Evolutionary conservation across 106 monocot genomes (phyloP), one percentile per base, ranked within the genome.

Genomic region (Amphibolis antarctica): DNA sequence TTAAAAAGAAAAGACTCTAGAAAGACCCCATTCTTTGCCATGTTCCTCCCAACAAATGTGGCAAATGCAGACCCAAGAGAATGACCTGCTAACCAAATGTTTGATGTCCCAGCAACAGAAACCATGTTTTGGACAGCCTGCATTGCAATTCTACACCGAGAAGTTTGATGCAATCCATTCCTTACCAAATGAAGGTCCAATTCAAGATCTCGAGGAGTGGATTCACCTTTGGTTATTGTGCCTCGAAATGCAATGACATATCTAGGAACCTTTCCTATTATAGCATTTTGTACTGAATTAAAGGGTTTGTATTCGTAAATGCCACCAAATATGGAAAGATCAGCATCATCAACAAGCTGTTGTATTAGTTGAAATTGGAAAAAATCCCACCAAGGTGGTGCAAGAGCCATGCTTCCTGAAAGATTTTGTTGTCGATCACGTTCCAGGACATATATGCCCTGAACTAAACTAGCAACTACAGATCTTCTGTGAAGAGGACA

Each of bases 11-110:
- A 91, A 1, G 87, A 55, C 50, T 84, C 78, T 22, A 98, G 70
- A 51, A 82, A 43, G 11, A 82, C 81, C 12, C 9, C 65, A 51
- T 79, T 81, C 54, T 19, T n/a, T 0, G 85, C 98, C 86, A 91
- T 87, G 75, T 80, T 87, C 54, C 75, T 86, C 61, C 86, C 90
- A 48, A 80, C 78, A 36, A 98, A 78, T 29, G 74, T 82, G 29
- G 84, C 90, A 69, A 91, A 57, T 6, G 86, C 80, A 14, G 98
- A 75, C 98, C n/a, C 98, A 15, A 98, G 59, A 51, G 98, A 98
- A 67, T 98, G 98, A 28, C 98, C 90, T 36, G 84, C 72, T 63
- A 98, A 59, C 98, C 98, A 98, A 45, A 98, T 57, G n/a, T 66
- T 81, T 7, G 71, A 78, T 21, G 55, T 68, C 28, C 79, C 80